Evolutionary conservation across 768 basidiomycete species (phyloP).

Genomic region (Chalciporus pseudorubinellus): DNA sequence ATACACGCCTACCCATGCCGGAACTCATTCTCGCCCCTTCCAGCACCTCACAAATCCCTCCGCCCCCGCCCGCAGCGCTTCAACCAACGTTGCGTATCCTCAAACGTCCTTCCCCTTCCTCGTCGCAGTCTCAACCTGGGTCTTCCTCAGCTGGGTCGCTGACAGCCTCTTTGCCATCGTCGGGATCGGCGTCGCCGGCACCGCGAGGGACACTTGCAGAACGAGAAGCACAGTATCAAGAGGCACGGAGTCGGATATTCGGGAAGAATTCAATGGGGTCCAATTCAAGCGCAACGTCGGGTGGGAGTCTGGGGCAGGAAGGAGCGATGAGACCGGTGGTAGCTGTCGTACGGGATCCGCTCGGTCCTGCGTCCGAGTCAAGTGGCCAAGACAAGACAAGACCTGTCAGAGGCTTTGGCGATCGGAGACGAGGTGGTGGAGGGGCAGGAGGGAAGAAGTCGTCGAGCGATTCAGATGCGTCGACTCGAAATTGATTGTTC

Average conservation of each 20-base stretch:
- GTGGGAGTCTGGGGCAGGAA: conserved; percentile 1
- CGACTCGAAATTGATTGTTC: not conserved
- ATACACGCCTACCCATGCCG: conserved; percentile 66
- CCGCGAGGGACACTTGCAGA: conserved; percentile 46
- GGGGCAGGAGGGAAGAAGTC: not conserved
- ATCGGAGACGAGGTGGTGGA: conserved; percentile 18
- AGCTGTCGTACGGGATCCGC: conserved; percentile 31
- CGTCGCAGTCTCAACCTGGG: not conserved
- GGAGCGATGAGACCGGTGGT: conserved; percentile 1
- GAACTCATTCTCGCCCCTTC: conserved; percentile 47
- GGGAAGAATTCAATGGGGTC: conserved; percentile 31
- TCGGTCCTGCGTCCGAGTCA: conserved; percentile 26
- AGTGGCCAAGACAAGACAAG: conserved; percentile 6
- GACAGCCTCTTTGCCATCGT: conserved; percentile 9
- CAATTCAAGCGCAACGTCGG: not conserved
- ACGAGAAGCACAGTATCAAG: conserved; percentile 71
- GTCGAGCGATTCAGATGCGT: not conserved
- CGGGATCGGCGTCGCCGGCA: conserved; percentile 14
- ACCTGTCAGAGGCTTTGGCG: conserved; percentile 29
- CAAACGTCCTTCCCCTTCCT: conserved; percentile 53
- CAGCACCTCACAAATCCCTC: conserved; percentile 35
- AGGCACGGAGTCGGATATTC: conserved; percentile 73
- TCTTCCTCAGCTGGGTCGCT: not conserved
- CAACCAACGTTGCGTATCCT: conserved; percentile 68
- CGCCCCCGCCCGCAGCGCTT: conserved; percentile 57